Evolutionary conservation across 768 basidiomycete species (phyloP), one percentile per base, ranked within the genome.

Genomic region (Macrolepiota dolichaula): DNA sequence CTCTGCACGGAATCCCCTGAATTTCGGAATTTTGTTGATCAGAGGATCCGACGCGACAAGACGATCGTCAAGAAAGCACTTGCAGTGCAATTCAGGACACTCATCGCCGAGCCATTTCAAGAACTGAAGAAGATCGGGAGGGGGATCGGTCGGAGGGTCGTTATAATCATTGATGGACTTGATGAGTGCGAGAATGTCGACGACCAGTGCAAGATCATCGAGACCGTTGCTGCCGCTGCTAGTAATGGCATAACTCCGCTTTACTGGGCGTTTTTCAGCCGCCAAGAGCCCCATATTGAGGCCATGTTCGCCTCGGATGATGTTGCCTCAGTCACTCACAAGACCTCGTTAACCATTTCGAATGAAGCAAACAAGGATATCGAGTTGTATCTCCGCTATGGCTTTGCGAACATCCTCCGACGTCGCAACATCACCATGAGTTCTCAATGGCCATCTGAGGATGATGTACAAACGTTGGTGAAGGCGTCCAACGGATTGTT

Each of bases 401-500:
- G 54, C 1, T 60, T 63, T 25, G n/a, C 27, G 1, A 44, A 60
- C 6, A 55, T 60, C 9, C 58, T 57, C 25, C 38, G 27, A 42
- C 40, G 55, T 19, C 42, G 40, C 15, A 27, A 27, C 12, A 9
- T 32, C 24, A 5, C 53, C 55, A 22, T 53, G 9, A 29, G 29
- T 15, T 59, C 61, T 17, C 56, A 63, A 37, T 71, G 69, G 71
- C 68, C 67, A 1, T 7, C 51, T 5, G n/a, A 54, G 0, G 51
- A 58, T 5, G 49, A 59, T 15, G 47, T 70, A 1, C 42, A 65
- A 11, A 22, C 12, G 0, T 62, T 72, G 1, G 64, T 66, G 0
- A 17, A 64, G 2, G 66, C 63, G 17, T 63, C 70, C 1, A 65
- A 64, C 1, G 68, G 70, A 19, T 64, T 65, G 49, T 71, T 71